Evolutionary conservation across 768 basidiomycete genomes (phyloP), one percentile per base, ranked within the genome.

Genomic region (Chalciporus piperatus): DNA sequence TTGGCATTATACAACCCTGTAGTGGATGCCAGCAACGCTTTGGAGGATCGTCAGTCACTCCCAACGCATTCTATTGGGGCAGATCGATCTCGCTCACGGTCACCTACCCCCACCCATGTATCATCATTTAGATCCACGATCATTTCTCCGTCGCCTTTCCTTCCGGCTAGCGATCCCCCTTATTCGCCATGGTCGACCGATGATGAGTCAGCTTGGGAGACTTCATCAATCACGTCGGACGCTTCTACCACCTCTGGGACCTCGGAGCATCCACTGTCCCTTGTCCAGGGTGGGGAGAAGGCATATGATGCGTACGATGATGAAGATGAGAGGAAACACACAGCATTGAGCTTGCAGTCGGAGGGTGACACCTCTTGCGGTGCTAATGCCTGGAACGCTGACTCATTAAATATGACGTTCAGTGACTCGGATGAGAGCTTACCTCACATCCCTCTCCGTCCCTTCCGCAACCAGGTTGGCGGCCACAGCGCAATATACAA

Each of bases 401-500:
- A 68, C n/a, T 64, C 73, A 9, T 64, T 75, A 46, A 64, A 74
- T 32, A 64, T 76, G 56, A 67, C 76, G 45, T 63, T 74, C 48
- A 74, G 79, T 49, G 59, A 76, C 38, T 72, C 80, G 12, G 75
- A 84, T 52, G 83, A 82, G 48, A 77, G 78, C 53, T 72, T 92
- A 40, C 90, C 89, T 2, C 91, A 94, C 52, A 93, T 99, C 43
- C 96, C 95, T 30, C 74, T 99, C 8, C 84, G 89, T 43, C 97
- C 97, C 6, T 99, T 98, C 72, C 85, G 91, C 44, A 97, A 99
- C 61, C 95, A 98, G 72, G 97, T 99, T 27, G 97, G 97, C 38
- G 97, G 97, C 3, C 97, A 99, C 67, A 92, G 83, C 58, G 89
- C 92, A 50, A 97, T 99, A 61, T 98, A 98, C 72, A 94, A 95